Evolutionary conservation across 1,139 yeast species (phyloP).

Genomic region (Diutina catenulata): DNA sequence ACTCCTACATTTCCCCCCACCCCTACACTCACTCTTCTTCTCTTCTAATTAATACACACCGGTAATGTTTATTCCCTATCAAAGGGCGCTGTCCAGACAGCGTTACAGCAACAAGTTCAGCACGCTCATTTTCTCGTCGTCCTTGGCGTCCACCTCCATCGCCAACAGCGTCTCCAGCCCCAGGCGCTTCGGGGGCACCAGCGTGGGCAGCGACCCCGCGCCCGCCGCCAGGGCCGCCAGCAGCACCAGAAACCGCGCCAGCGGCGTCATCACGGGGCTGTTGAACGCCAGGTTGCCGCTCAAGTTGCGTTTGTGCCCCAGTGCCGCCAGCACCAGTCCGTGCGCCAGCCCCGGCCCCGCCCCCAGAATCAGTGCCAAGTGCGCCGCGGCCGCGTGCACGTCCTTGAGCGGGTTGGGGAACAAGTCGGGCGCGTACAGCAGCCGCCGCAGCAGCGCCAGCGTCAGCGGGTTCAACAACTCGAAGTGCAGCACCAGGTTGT

Average conservation of each 20-base stretch:
- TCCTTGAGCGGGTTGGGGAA: conserved; percentile 23
- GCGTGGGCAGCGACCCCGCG: too few species aligned
- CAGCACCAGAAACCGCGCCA: conserved; percentile 2
- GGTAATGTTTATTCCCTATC: too few species aligned
- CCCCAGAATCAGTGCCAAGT: conserved; percentile 1
- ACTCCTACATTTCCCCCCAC: too few species aligned
- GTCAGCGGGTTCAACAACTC: conserved; percentile 15
- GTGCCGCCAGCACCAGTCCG: conserved; percentile 2
- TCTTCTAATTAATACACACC: too few species aligned
- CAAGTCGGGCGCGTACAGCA: conserved; percentile 26
- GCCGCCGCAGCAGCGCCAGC: conserved; percentile 22
- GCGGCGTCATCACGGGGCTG: conserved; percentile 3
- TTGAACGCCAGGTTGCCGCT: background rate
- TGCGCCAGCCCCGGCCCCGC: conserved; percentile 5
- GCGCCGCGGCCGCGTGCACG: conserved; percentile 4
- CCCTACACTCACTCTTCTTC: too few species aligned
- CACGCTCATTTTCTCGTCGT: conserved; percentile 4
- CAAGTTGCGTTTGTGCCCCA: conserved; percentile 2
- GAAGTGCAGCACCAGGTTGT: conserved; percentile 25
- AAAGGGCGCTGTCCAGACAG: too few species aligned
- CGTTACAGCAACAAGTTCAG: conserved; percentile 4
- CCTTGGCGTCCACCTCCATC: conserved; percentile 2
- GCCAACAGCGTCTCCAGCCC: background rate
- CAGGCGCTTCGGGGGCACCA: too few species aligned
- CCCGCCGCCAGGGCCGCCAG: conserved; percentile 2